Evolutionary conservation across 768 basidiomycete species (phyloP), one percentile per base, ranked within the genome.

Genomic region (Suillus luteus): DNA sequence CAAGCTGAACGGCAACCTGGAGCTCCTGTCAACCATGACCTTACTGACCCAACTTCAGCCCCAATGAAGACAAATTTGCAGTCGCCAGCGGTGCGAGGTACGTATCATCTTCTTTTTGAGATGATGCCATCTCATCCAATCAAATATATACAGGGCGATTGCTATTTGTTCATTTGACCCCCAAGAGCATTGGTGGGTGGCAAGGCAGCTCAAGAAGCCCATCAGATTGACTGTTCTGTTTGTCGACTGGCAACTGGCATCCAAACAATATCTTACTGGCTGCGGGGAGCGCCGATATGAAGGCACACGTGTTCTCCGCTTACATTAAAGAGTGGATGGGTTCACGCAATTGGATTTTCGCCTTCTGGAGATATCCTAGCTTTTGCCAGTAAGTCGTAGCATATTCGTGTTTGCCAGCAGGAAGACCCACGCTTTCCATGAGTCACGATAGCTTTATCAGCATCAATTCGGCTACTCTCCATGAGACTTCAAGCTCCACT

Each of bases 261-360:
- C 96, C 96, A 31, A 99, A 99, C 83, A 99, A 97, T 73, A 96
- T 99, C 15, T 82, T 99, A 7, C 87, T 99, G 33, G 97, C 96
- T 5, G 92, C 96, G 41, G 97, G 97, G n/a, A 90, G 93, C 64
- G 95, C 96, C 0, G 97, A 99, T 73, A 94, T 94, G 87, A 96
- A 96, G 77, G 97, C 97, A 12, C 86, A 96, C 22, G 97, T 99
- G 9, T 93, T 99, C 77, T 98, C 96, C 1, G 97, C 95, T 4
- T 99, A 94, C 77, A 96, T 99, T 80, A 99, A 99, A 81, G 97
- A 97, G 97, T 46, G 97, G 97, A 11, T 99, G 97, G 97, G 95
- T 99, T 1, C 97, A 99, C 69, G 82, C 91, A 24, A 93, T 99
- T 57, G 92, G 89, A 1, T 99, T 99, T 80, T 99, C 96, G 27